Conservation (phyloP, 495 filamentous ascomycete species). For the Halenospora varia region DNA sequence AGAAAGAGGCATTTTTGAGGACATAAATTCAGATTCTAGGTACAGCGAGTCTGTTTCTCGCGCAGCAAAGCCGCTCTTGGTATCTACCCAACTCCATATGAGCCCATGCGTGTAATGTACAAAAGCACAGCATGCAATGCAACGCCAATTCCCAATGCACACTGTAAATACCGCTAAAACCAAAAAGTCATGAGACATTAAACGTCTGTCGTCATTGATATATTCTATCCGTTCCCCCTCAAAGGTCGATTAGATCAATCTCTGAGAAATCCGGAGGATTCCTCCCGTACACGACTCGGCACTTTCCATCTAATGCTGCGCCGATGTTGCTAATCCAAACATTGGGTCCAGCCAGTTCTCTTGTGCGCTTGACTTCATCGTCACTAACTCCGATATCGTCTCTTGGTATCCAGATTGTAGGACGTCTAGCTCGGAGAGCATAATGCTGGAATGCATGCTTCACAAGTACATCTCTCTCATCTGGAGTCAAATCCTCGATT, state of each 20-base stretch:
- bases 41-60: too few relatives aligned
- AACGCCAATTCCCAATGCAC: too few relatives aligned
- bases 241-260: slow-evolving; percentile 83
- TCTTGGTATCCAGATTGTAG: slow-evolving; percentile 90
- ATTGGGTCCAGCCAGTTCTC: slow-evolving; percentile 63
- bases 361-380: slow-evolving; percentile 80
- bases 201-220: too few relatives aligned
- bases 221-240: too few relatives aligned
- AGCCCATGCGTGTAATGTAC: too few relatives aligned
- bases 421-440: slow-evolving; percentile 78
- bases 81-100: too few relatives aligned
- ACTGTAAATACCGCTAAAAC: too few relatives aligned
- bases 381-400: slow-evolving; percentile 89
- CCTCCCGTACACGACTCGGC: slow-evolving; percentile 78
- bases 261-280: slow-evolving; percentile 92
- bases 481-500: slow-evolving; percentile 89
- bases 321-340: slow-evolving; percentile 96
- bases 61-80: too few relatives aligned
- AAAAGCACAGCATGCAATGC: too few relatives aligned
- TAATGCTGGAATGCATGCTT: slow-evolving; percentile 88
- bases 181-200: too few relatives aligned
- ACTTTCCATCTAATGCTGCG: slow-evolving; percentile 78
- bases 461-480: slow-evolving; percentile 83
- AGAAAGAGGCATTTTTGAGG: too few relatives aligned
- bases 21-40: too few relatives aligned